Base-by-base conservation (phyloP, 768 basidiomycete genomes). In the Hortiboletus flavorubellus region DNA sequence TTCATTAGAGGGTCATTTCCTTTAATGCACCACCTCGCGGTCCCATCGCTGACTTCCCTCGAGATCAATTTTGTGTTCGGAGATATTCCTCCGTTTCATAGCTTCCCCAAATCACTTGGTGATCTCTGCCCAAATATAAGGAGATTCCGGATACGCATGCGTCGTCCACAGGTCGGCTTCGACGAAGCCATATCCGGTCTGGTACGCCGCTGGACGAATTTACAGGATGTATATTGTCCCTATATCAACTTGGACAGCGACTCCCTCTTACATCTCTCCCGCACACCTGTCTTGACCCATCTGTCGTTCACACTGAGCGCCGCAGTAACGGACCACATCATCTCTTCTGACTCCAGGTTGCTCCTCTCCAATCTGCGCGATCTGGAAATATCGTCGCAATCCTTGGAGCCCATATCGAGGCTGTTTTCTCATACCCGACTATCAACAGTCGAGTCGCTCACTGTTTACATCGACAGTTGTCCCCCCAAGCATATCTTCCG, bases 21-120 rank as follows among this genome's bases (percentile, higher is more conserved):
- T 7, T 16, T 63, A 4, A 60, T 64, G 54, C 45, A 42, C 43
- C 61, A 63, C 18, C 29, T 63, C 4, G 52, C 62, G 2, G 62
- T 56, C 30, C 10, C 49, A 4, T 44, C 58, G 12, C 30, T 63
- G 14, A 64, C 59, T 4, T 64, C 62, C 23, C 54, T 64, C 43
- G 59, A 64, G 11, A 61, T 64, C 39, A 54, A 63, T 16, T 61
- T 63, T 31, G 54, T 63, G 14, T 60, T 60, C 14, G 61, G 62
- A 9, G 62, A 63, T 14, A 30, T 46, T 12, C 62, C 62, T 21
- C 37, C 62, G 3, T 61, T 63, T 18, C 62, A 51, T 31, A 63
- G 46, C 26, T 60, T 60, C 40, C 62, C 62, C 6, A 34, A n/a
- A 9, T 49, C 63, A 16, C 63, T 64, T n/a, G 49, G 53, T 7